phyloP scores from a whole-genome alignment of 2,329 filamentous ascomycete genomes.

The Cladosporium sp. region DNA sequence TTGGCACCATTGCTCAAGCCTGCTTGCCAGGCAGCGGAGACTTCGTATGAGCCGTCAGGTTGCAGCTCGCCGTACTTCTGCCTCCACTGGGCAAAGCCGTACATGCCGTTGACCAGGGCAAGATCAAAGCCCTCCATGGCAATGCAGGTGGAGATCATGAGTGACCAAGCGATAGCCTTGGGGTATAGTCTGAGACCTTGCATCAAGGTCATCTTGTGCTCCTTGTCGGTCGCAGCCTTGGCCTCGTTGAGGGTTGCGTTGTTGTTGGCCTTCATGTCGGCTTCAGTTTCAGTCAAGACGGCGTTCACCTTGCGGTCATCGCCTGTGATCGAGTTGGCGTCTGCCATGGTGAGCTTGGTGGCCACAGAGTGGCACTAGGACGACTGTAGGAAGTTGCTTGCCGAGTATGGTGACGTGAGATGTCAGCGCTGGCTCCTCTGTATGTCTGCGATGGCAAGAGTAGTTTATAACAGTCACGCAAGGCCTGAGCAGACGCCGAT shows the following conservation, averaged over 20 bases:
- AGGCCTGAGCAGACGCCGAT: slow-evolving; percentile 4
- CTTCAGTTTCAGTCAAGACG: background rate
- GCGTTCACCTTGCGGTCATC: slow-evolving; percentile 8
- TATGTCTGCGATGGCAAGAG: background rate
- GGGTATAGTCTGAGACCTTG: slow-evolving; percentile 82
- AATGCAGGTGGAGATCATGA: slow-evolving; percentile 85
- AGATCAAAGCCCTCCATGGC: slow-evolving; percentile 91
- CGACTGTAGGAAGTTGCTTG: background rate
- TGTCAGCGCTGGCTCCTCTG: slow-evolving; percentile 1
- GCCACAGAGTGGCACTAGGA: background rate
- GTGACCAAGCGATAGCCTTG: slow-evolving; percentile 80
- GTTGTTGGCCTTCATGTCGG: background rate
- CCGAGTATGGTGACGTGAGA: background rate
- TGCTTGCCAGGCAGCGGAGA: slow-evolving; percentile 51
- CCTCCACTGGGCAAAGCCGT: slow-evolving; percentile 53
- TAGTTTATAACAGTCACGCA: background rate
- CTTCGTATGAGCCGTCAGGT: slow-evolving; percentile 44
- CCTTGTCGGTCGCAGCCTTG: slow-evolving; percentile 50
- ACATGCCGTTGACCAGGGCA: slow-evolving; percentile 79
- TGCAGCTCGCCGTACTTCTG: slow-evolving; percentile 46
- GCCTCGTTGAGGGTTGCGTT: slow-evolving; percentile 31
- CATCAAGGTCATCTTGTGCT: slow-evolving; percentile 58
- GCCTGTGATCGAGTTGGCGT: background rate
- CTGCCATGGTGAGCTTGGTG: slow-evolving; percentile 7
- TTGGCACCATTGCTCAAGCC: slow-evolving; percentile 51